A percentile compares a stretch with the other conserved stretches of the same genome.
These are phyloP conservation scores for Cymodocea nodosa DNA, from an alignment of 116 monocot genomes.

Conservation along the genomic window DNA sequence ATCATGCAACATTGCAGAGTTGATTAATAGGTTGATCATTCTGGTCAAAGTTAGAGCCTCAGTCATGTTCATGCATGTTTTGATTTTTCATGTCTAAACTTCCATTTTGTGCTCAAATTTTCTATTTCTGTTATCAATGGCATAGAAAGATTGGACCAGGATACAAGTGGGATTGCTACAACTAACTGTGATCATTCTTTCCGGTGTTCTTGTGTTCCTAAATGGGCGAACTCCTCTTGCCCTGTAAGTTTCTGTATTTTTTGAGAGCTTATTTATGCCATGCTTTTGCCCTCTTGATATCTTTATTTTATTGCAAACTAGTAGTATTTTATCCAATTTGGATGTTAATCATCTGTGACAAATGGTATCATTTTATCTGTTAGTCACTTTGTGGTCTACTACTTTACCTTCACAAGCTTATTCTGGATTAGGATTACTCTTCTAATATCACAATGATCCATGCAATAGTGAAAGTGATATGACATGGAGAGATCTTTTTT, in stretches of 20 bases:
- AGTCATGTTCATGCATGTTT: not conserved
- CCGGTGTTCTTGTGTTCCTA: conserved; percentile 76
- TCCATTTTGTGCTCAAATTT: not conserved
- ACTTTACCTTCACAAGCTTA: too few species aligned
- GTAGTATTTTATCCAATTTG: too few species aligned
- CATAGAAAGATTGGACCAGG: conserved; percentile 89
- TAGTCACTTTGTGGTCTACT: too few species aligned
- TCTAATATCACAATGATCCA: too few species aligned
- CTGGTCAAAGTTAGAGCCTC: too few species aligned
- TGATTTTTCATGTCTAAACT: not conserved
- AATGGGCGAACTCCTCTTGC: conserved; percentile 82
- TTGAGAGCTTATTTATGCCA: not conserved
- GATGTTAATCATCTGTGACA: too few species aligned
- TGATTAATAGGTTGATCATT: too few species aligned
- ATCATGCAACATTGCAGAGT: too few species aligned
- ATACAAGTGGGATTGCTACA: conserved; percentile 70
- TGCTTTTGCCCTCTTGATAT: not conserved
- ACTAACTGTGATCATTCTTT: conserved; percentile 92
- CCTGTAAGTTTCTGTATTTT: conserved; percentile 32
- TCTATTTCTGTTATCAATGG: not conserved
- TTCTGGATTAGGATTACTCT: too few species aligned
- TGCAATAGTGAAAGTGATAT: too few species aligned
- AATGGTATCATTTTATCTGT: too few species aligned
- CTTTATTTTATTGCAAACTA: not conserved
- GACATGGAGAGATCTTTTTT: too few species aligned